Evolutionary conservation across 208 protist genomes (phyloP), one percentile per base, ranked within the genome.

Genomic region (Trypanosoma cruzi): DNA sequence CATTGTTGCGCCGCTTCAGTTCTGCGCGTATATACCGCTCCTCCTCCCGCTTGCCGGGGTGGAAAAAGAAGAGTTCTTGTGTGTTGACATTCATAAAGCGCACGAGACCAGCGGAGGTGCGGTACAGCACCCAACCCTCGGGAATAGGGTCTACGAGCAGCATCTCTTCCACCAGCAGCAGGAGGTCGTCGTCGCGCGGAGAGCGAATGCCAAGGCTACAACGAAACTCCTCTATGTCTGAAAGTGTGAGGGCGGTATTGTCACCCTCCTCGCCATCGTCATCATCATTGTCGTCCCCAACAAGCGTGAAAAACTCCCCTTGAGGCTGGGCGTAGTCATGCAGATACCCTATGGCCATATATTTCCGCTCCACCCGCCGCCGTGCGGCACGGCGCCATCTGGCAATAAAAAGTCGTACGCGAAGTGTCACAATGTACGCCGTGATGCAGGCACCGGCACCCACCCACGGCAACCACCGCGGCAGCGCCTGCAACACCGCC

Each of bases 61-160:
- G 91, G 56, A 96, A 96, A 67, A 94, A 94, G 62, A 76, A 86
- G 56, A 96, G 85, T 71, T 96, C 86, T 69, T 94, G 86, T 20
- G 91, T 96, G 79, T 90, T 96, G 70, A 94, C 68, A 72, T 94
- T 92, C 77, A 94, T 85, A 68, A 96, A 96, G 54, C 91, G 88
- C 53, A 96, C 85, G 50, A 94, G 81, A 24, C 91, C 91, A 6
- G 86, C 80, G 31, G 85, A 85, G n/a, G 86, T 94, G 60, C 91
- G 91, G 67, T 92, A 96, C 55, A 96, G 75, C 55, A 93, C 88
- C 91, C 91, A 96, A 0, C 88, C 91, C 42, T 94, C 87, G 0
- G 91, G 91, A 49, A 96, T 86, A n/a, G 77, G 56, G 57, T 96
- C 91, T 13, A 87, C 84, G 53, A 94, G 75, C 13, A 96, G 74